Conservation (phyloP, 2,329 filamentous ascomycete species). For the Botrytis squamosa region DNA sequence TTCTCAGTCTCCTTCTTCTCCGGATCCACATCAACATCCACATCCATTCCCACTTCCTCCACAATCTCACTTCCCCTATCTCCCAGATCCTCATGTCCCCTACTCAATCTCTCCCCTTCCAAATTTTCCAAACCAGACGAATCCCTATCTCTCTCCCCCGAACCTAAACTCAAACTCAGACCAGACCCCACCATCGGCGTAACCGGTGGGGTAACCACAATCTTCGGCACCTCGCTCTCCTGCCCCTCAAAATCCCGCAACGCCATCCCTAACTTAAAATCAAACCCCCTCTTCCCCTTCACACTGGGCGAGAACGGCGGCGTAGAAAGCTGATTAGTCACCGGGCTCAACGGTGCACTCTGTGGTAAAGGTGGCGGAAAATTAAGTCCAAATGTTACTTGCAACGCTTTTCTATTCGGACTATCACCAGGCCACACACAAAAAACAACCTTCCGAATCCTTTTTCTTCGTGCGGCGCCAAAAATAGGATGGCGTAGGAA, state of each 20-base stretch:
- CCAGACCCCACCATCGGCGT: neutral
- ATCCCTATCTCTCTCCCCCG: neutral
- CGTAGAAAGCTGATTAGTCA: neutral
- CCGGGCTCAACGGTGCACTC: neutral
- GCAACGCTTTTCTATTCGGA: neutral
- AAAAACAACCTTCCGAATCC: neutral
- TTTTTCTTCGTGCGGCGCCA: neutral
- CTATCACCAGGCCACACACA: constrained; percentile 6
- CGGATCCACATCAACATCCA: neutral
- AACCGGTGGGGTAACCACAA: neutral
- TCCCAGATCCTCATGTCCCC: neutral
- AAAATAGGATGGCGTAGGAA: neutral
- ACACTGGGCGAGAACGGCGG: neutral
- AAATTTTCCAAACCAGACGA: neutral
- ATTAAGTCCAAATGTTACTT: neutral
- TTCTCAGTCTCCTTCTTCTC: no score
- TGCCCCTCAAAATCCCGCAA: neutral
- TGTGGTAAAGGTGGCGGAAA: neutral
- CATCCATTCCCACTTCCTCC: neutral
- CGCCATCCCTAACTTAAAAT: neutral
- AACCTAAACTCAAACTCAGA: neutral
- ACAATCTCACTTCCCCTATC: neutral
- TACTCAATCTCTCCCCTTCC: neutral
- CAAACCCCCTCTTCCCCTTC: neutral
- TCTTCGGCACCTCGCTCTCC: neutral